Base-by-base conservation (phyloP, 495 filamentous ascomycete species). In the Aspergillus affinis region DNA sequence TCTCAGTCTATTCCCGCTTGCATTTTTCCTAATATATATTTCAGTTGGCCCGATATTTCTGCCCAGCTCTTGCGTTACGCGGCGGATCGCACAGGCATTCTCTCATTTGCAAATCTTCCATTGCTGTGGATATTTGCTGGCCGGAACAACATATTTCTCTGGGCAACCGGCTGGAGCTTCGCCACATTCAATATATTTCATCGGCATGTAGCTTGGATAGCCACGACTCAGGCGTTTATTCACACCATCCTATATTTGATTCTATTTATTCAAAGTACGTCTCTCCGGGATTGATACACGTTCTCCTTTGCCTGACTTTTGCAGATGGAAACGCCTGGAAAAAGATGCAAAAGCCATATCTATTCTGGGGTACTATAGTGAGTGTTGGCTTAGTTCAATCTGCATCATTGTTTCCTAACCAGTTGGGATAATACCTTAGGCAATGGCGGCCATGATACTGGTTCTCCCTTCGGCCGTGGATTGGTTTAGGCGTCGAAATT, bases 101-200 rank as follows among this genome's bases (percentile, higher is more conserved):
- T 86, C 32, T 71, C 77, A 4, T 74, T 82, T 59, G 81, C 75
- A 10, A 82, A 84, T 54, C 61, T 85, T 15, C 77, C 81, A 0
- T 64, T 85, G 3, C 20, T 83, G 23, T 81, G 79, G 69, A 65
- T 85, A 2, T 84, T 84, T 51, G 75, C 75, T 3, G 77, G 77
- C 3, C 78, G 83, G 30, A 86, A 84, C 61, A 85, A 85, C 55
- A 75, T 84, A 17, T 72, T 85, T 36, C 63, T 82, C 2, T 82
- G 80, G 82, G 65, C 80, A 10, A 84, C 82, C 0, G 80, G 81
- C 0, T 85, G 82, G 81, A 79, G 74, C 41, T 82, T 81, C 61
- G 71, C 78, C 1, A 81, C 75, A 0, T 84, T 82, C 62, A 81
- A 81, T 49, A 64, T 81, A 2, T 82, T 85, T 30, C 83, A 85